Percentiles rank a stretch among this genome's conserved stretches.
Evolutionary conservation across 306 rosid genomes (phyloP).

Genomic region (Leucaena leucocephala): DNA sequence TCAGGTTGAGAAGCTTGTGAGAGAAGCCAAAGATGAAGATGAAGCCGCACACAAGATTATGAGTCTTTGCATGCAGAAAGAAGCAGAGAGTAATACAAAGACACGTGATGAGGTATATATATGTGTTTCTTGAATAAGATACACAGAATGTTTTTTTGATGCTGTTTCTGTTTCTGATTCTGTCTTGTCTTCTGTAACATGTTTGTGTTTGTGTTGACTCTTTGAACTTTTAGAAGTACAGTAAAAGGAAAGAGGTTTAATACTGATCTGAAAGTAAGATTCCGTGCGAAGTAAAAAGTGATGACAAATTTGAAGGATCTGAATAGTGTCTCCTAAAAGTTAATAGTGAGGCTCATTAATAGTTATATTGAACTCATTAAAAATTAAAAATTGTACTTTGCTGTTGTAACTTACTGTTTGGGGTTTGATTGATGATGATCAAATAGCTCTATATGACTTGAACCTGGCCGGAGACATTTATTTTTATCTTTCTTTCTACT

Average conservation of each 20-base stretch:
- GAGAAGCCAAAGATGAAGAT: constrained; percentile 56
- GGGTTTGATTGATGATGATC: not conserved
- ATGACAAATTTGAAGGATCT: not conserved
- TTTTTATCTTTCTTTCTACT: not conserved
- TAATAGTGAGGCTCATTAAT: not conserved
- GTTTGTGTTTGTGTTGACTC: not conserved
- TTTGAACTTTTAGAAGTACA: not conserved
- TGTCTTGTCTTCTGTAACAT: not conserved
- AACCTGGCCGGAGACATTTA: not conserved
- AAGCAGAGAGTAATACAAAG: constrained; percentile 31
- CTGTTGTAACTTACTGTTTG: not conserved
- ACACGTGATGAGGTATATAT: constrained; percentile 46
- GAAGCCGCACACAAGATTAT: constrained; percentile 80
- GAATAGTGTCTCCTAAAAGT: not conserved
- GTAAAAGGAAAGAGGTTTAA: not conserved
- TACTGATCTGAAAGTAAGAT: not conserved
- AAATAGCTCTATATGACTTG: not conserved
- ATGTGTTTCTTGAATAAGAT: constrained; percentile 21
- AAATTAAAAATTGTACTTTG: not conserved
- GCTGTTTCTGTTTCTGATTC: not conserved
- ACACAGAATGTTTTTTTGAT: not conserved
- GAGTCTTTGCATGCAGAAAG: constrained; percentile 53
- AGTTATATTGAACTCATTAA: not conserved
- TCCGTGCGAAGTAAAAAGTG: not conserved
- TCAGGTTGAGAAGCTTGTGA: constrained; percentile 74